A percentile compares a stretch with the other conserved stretches of the same genome.
These are phyloP conservation scores for Leucocoprinus birnbaumii DNA, from an alignment of 768 basidiomycete species.

Conservation along the genomic window DNA sequence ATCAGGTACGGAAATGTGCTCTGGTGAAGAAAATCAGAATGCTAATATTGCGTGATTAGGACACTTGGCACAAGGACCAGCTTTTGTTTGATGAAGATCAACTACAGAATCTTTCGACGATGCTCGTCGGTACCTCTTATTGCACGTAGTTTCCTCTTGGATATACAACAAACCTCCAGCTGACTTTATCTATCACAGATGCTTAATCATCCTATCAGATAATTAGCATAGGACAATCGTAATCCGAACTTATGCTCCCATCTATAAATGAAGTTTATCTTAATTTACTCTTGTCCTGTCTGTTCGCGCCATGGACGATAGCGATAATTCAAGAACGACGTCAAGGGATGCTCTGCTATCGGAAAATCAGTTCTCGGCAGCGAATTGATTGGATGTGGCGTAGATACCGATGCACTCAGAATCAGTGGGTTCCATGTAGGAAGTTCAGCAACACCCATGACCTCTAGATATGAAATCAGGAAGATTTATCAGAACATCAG, in stretches of 20 bases:
- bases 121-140: constrained; percentile 89
- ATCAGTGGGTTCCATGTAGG: not conserved
- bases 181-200: constrained; percentile 14
- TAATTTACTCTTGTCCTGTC: not conserved
- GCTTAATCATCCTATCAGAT: constrained; percentile 4
- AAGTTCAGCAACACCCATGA: not conserved
- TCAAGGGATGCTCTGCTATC: constrained; percentile 6
- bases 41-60: constrained; percentile 37
- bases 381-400: not conserved
- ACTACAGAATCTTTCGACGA: constrained; percentile 79
- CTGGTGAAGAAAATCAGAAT: not conserved
- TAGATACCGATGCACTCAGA: not conserved
- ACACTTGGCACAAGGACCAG: constrained; percentile 92
- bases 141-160: constrained; percentile 43
- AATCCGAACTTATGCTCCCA: not conserved
- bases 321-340: not conserved
- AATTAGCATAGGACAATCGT: not conserved
- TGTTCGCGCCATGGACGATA: not conserved
- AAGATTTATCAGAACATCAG: constrained; percentile 10
- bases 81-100: constrained; percentile 87
- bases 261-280: constrained; percentile 1
- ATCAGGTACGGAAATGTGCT: constrained; percentile 50
- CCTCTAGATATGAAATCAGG: constrained; percentile 15
- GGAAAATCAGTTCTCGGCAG: not conserved
- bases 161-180: not conserved